phyloP scores from a whole-genome alignment of 2,329 filamentous ascomycete genomes.

The Remersonia thermophila region DNA sequence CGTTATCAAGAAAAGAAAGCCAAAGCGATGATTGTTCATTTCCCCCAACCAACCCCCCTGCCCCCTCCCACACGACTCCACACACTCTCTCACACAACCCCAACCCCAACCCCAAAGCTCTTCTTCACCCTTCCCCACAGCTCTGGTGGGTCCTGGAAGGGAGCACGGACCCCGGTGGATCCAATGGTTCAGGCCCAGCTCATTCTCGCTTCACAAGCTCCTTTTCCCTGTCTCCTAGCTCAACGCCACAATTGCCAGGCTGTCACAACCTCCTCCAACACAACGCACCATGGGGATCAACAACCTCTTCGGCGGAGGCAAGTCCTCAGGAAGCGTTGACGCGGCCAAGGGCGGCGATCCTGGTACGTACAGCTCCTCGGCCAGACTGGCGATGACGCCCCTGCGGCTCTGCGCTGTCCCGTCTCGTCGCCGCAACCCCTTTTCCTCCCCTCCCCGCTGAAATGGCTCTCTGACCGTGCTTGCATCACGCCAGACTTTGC shows the following conservation, averaged over 20 bases:
- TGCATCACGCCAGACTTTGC: conserved; percentile 59
- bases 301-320: conserved; percentile 56
- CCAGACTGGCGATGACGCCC: not conserved
- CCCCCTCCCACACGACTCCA: too few species aligned
- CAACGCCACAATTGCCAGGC: too few species aligned
- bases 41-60: too few species aligned
- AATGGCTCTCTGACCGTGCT: not conserved
- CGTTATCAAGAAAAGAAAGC: too few species aligned
- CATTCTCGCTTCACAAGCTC: not conserved
- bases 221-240: conserved; percentile 3
- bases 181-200: not conserved
- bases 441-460: not conserved
- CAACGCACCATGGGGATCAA: conserved; percentile 44
- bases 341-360: conserved; percentile 44
- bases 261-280: too few species aligned
- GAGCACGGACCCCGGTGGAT: not conserved
- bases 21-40: too few species aligned
- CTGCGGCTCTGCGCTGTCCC: not conserved
- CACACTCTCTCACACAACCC: too few species aligned
- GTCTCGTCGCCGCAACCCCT: not conserved
- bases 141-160: too few species aligned
- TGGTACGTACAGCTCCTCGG: conserved; percentile 36
- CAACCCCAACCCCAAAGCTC: too few species aligned
- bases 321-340: conserved; percentile 41
- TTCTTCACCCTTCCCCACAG: too few species aligned